phyloP scores from a whole-genome alignment of 2,329 filamentous ascomycete species.

The Tolypocladium capitatum region DNA sequence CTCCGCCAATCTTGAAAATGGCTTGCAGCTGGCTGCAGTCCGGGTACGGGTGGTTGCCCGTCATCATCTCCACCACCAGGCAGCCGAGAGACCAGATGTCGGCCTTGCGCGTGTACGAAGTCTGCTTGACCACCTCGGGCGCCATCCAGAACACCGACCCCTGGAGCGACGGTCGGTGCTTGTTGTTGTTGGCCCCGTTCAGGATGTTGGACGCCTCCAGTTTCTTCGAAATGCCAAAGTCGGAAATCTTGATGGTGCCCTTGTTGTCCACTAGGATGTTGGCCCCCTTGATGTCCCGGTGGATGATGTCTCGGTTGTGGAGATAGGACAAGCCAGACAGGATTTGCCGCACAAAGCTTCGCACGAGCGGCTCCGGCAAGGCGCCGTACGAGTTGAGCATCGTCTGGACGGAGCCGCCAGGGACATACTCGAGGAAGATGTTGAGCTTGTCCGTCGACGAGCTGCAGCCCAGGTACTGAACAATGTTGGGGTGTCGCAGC shows the following conservation, averaged over 20 bases:
- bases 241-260: conserved; percentile 96
- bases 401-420: conserved; percentile 90
- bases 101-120: conserved; percentile 92
- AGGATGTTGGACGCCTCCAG: conserved; percentile 84
- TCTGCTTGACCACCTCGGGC: conserved; percentile 95
- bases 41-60: conserved; percentile 87
- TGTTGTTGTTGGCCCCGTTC: conserved; percentile 51
- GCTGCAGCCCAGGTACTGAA: conserved; percentile 93
- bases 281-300: conserved; percentile 96
- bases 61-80: conserved; percentile 98
- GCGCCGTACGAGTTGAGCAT: conserved; percentile 99
- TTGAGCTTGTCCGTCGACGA: conserved; percentile 86
- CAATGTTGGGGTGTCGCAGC: conserved; percentile 90
- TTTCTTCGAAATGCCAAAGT: conserved; percentile 98
- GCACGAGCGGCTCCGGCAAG: conserved; percentile 80
- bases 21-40: conserved; percentile 95
- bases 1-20: conserved; percentile 94
- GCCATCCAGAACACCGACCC: conserved; percentile 99
- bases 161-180: conserved; percentile 68
- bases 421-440: conserved; percentile 99
- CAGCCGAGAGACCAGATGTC: conserved; percentile 98
- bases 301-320: conserved; percentile 90
- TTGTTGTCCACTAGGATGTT: conserved; percentile 99
- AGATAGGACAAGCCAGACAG: conserved; percentile 85
- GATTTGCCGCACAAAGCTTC: conserved; percentile 95